These are phyloP conservation scores for Wallacemonas rigidus DNA, from an alignment of 208 protist species.

Conservation along the genomic window DNA sequence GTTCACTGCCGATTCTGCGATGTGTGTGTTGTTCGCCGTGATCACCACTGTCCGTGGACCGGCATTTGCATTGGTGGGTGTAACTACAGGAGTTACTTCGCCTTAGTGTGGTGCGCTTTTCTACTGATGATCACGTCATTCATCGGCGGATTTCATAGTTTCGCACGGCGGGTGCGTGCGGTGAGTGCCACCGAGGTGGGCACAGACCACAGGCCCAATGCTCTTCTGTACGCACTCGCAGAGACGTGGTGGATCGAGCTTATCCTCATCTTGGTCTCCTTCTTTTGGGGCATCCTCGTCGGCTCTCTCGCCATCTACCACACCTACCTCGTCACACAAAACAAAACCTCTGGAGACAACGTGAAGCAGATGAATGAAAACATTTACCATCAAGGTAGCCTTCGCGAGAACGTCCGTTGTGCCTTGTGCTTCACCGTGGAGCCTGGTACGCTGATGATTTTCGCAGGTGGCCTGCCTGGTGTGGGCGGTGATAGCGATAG, in stretches of 20 bases:
- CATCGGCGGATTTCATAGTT: conserved; percentile 51
- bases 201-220: conserved; percentile 12
- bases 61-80: conserved; percentile 87
- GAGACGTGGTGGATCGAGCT: conserved; percentile 76
- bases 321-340: conserved; percentile 62
- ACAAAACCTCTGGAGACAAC: conserved; percentile 67
- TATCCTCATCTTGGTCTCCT: conserved; percentile 51
- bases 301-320: conserved; percentile 60
- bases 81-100: conserved; percentile 86
- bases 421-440: conserved; percentile 30
- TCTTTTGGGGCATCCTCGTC: conserved; percentile 43
- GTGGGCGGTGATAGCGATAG: conserved; percentile 17
- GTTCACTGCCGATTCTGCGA: conserved; percentile 91
- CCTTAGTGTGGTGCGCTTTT: conserved; percentile 58
- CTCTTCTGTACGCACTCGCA: conserved; percentile 43
- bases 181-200: conserved; percentile 9
- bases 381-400: conserved; percentile 61
- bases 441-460: neutral
- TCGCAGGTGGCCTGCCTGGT: neutral
- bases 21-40: conserved; percentile 80
- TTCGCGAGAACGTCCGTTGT: conserved; percentile 40
- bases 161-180: conserved; percentile 29
- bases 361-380: conserved; percentile 37
- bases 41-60: conserved; percentile 94
- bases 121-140: conserved; percentile 40